Conservation (phyloP, 192 early-diverging fungal genomes). For the Backusella morwellensis region DNA sequence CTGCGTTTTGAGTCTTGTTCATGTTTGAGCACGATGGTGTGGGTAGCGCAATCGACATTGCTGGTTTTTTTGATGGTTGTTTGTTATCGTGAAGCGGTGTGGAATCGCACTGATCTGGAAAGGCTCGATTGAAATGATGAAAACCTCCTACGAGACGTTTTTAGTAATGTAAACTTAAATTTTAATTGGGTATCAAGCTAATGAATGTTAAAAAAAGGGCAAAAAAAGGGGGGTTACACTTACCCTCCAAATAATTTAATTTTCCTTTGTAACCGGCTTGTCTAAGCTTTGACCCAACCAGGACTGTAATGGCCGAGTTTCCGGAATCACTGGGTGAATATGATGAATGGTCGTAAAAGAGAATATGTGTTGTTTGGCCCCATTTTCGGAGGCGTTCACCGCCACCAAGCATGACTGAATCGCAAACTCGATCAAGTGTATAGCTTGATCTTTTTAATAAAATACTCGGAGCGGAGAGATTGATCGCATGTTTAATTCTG, state of each 20-base stretch:
- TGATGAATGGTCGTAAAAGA: conserved; percentile 62
- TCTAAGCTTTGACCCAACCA: conserved; percentile 52
- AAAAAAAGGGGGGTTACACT: conserved; percentile 2
- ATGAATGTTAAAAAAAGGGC: background rate
- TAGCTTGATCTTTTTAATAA: conserved; percentile 61
- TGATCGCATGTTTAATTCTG: conserved; percentile 57
- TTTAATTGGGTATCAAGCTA: background rate
- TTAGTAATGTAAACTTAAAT: background rate
- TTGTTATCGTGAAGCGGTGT: background rate
- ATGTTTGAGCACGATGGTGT: conserved; percentile 19
- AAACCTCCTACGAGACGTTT: conserved; percentile 41
- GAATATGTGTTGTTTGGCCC: conserved; percentile 55
- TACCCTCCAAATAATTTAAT: conserved; percentile 45
- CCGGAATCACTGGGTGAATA: conserved; percentile 30
- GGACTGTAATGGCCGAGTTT: background rate
- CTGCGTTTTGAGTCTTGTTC: conserved; percentile 32
- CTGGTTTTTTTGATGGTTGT: background rate
- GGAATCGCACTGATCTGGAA: conserved; percentile 30
- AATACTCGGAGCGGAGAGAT: conserved; percentile 64
- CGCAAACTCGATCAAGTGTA: conserved; percentile 56
- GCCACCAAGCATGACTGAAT: conserved; percentile 25
- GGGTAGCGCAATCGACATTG: conserved; percentile 19
- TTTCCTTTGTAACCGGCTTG: conserved; percentile 39
- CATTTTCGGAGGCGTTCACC: conserved; percentile 43
- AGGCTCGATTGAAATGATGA: conserved; percentile 19